Evolutionary conservation across 805 yeast species (phyloP), one percentile per base, ranked within the genome.

Genomic region (Lipomyces anomalus): DNA sequence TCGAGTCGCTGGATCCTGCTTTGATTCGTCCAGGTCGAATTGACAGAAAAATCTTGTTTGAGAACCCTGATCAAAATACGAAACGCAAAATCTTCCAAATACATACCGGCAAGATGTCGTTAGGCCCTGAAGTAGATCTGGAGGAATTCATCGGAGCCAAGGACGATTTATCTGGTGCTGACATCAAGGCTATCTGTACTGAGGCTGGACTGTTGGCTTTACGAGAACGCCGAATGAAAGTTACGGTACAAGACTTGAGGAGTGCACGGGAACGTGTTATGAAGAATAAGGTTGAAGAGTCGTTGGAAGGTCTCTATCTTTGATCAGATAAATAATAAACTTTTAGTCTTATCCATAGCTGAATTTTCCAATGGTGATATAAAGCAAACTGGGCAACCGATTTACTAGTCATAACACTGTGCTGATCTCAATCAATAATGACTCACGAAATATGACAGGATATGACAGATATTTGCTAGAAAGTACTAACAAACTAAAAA

Each of bases 141-240:
- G 95, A 87, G 55, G 94, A 84, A 61, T 76, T 90, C 57, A 94
- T 90, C 35, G 82, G 82, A 47, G 73, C 90, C 28, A 90, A 89
- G 74, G 96, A 90, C 65, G 97, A 92, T 47, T 73, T 92, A 53
- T 85, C 95, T 6, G 97, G 97, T 50, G 97, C 97, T 3, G 97
- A 90, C 67, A 92, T 90, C 57, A 90, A 90, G 70, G 97, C 97
- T 46, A 87, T 90, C 53, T 88, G 97, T 65, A 89, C 97, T 1
- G 97, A 90, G 65, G 97, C 97, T 1, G 97, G 97, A 46, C 74
- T 90, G 69, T 76, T 88, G 61, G 97, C 97, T 1, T 73, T 90
- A 62, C 81, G 97, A 67, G 97, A 90, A 66, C 82, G 97, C 67
- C 79, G 97, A 69, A 90, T 90, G 95, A 94, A 88, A 70, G 97